Percentiles rank a stretch among this genome's conserved stretches.
These are phyloP conservation scores for Paraphoma sp. DNA, from an alignment of 2,329 filamentous ascomycete species.

Conservation along the genomic window DNA sequence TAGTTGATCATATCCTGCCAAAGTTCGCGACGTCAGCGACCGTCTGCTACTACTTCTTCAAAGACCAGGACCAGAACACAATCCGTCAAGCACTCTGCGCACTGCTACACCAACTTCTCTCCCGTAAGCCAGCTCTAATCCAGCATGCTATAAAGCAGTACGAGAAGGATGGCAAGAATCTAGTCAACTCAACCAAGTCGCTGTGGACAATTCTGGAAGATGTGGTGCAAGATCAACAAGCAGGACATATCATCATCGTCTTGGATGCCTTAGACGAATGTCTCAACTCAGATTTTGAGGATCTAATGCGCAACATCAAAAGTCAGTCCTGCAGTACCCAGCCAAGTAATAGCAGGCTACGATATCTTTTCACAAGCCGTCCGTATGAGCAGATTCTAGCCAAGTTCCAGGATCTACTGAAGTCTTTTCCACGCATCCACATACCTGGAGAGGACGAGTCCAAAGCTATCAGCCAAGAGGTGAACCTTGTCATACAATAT, in stretches of 20 bases:
- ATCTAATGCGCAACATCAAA: conserved; percentile 18
- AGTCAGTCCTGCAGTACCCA: too few species aligned
- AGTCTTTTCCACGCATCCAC: conserved; percentile 21
- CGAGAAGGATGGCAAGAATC: conserved; percentile 14
- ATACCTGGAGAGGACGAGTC: conserved; percentile 29
- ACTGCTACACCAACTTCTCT: conserved; percentile 27
- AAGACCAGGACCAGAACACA: conserved; percentile 25
- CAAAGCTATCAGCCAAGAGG: conserved; percentile 23
- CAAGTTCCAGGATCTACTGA: conserved; percentile 11
- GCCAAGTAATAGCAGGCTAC: too few species aligned
- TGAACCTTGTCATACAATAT: conserved; percentile 21
- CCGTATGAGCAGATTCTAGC: conserved; percentile 23
- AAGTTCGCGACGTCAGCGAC: conserved; percentile 10
- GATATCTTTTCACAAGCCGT: conserved; percentile 28
- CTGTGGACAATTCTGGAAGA: conserved; percentile 20
- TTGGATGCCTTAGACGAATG: conserved; percentile 28
- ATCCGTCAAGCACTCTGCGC: conserved; percentile 28
- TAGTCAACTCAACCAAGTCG: conserved; percentile 23
- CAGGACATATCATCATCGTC: conserved; percentile 22
- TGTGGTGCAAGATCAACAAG: conserved; percentile 13
- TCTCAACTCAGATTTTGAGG: conserved; percentile 16
- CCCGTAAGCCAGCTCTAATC: conserved; percentile 17
- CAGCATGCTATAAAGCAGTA: conserved; percentile 20
- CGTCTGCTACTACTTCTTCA: conserved; percentile 33
- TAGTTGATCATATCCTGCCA: conserved; percentile 21